Evolutionary conservation across 164 flowering plant species (phyloP), one percentile per base, ranked within the genome.

Genomic region (Cinnamomum chago): DNA sequence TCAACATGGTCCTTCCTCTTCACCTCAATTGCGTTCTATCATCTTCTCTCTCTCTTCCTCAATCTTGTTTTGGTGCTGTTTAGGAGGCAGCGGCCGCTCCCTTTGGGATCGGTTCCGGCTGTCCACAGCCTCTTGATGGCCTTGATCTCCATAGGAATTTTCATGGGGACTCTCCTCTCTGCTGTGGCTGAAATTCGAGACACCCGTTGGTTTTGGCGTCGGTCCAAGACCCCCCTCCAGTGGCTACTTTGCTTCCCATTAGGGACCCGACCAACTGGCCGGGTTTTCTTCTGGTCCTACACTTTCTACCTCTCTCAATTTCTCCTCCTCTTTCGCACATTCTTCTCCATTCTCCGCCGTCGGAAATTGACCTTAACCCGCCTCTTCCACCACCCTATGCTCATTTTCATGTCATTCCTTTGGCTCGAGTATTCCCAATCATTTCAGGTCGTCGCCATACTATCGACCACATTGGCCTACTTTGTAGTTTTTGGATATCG

Each of bases 391-490:
- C 85, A 86, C 69, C 83, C 92, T 0, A 81, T 87, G 20, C 79
- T 85, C 10, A 74, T 86, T 1, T 79, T 77, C 76, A 85, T 80
- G 86, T 85, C 95, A 0, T 92, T 90, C 68, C 77, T 92, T 3
- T 93, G 98, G 98, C 86, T 93, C 5, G 94, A 93, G 67, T 93
- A 88, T 80, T 87, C 97, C 0, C 98, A 93, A 72, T 92, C 97
- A 6, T 88, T 92, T 68, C 98, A 93, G 69, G 90, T 93, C 9
- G 67, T 88, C 40, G 95, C 86, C 14, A 92, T 93, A 0, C 76
- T 92, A 20, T 75, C 74, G 6, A 81, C 90, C 2, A 88, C 89
- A 6, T 47, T 72, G 9, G 72, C 86, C 6, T 86, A 90, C 76
- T 70, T 88, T 0, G 80, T 91, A 13, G 89, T 89, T 0, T 90